A percentile compares a stretch with the other conserved stretches of the same genome.
These are phyloP conservation scores for Beauveria australis DNA, from an alignment of 2,329 filamentous ascomycete genomes.

Conservation along the genomic window DNA sequence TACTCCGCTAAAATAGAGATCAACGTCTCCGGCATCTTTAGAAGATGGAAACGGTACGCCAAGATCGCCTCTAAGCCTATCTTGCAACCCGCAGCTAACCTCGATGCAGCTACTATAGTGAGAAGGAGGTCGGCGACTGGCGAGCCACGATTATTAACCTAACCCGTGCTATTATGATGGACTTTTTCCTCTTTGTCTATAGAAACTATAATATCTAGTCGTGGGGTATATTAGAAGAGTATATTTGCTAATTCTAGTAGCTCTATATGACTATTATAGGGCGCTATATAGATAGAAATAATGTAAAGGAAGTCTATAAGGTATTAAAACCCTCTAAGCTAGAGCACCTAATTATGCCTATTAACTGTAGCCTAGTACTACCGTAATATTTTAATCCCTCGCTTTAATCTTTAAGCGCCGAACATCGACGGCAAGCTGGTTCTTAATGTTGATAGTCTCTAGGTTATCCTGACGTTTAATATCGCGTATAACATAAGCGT, in stretches of 20 bases:
- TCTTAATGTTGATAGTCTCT: constrained; percentile 16
- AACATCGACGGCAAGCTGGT: constrained; percentile 21
- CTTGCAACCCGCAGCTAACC: constrained; percentile 8
- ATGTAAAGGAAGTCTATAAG: no score
- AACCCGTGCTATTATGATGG: constrained; percentile 11
- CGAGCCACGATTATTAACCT: constrained; percentile 15
- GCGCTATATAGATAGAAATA: no score
- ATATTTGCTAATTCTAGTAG: no score
- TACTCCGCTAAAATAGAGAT: constrained; percentile 17
- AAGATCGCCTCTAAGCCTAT: not conserved
- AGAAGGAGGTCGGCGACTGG: constrained; percentile 17
- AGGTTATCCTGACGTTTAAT: constrained; percentile 21
- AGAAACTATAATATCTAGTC: no score
- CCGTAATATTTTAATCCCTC: constrained; percentile 15
- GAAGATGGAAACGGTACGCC: constrained; percentile 18
- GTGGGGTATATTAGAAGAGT: no score
- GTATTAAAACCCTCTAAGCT: constrained; percentile 11
- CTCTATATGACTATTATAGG: no score
- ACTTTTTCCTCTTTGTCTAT: no score
- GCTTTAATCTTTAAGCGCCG: constrained; percentile 16
- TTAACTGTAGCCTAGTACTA: constrained; percentile 17
- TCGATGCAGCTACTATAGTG: constrained; percentile 14
- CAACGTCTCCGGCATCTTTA: constrained; percentile 17
- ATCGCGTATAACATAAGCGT: constrained; percentile 21
- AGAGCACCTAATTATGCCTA: not conserved